Base-by-base conservation (phyloP, 805 yeast species). In the Isabelozyma pseudorhagii region DNA sequence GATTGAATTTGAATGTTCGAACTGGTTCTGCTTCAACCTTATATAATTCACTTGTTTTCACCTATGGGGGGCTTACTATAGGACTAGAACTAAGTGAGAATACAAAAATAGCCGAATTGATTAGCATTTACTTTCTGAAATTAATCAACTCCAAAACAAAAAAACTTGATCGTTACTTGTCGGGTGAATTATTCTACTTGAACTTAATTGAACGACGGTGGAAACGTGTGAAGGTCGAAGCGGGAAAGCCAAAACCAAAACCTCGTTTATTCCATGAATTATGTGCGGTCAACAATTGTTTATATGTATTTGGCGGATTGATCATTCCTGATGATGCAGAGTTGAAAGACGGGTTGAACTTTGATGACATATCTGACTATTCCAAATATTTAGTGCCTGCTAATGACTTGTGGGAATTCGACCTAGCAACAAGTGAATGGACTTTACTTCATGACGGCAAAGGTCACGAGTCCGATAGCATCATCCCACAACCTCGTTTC, bases 341-440 rank as follows among this genome's bases (percentile, higher is more conserved):
- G 42, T 31, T 9, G 36, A 63, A 65, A 36, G 45, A 42, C 25
- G 61, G 63, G 40, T 63, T 59, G 5, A 64, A 70, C 45, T 42
- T 15, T 14, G 14, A 13, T 21, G n/a, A n/a, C 6, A 6, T 8
- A 5, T 44, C 44, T 7, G 48, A 46, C 13, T 40, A 14, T 9
- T 5, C 17, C 13, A 72, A 71, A 44, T 53, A 78, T 13, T 59
- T 73, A 34, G 61, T 61, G 5, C 81, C 88, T 0, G 62, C 77
- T 5, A 84, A 84, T 56, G 94, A 88, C 56, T 64, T 85, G 25
- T 88, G 94, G 93, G 77, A 78, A 56, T 81, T 84, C 55, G 79
- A 84, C 60, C 62, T 84, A 40, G 74, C 72, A 38, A 67, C 78
- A 3, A 72, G 70, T 46, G 62, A 63, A 9, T 87, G 94, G 93